Evolutionary conservation across 1,284 basidiomycete species (phyloP).

Genomic region (Coniophora puteana): DNA sequence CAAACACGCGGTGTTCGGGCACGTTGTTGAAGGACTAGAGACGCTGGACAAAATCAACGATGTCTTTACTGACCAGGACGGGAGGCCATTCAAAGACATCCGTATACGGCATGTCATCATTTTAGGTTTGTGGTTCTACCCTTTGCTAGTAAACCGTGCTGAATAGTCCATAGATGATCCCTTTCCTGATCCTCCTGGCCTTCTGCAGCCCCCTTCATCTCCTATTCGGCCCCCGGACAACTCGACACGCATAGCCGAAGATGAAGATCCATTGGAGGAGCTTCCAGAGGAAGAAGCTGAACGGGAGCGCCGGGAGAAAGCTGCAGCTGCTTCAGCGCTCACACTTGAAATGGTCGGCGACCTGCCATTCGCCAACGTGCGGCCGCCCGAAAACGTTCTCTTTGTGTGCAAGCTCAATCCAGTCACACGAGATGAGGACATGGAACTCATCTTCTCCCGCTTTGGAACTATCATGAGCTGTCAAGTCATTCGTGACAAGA

Average conservation of each 20-base stretch:
- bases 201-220: constrained; percentile 70
- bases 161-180: constrained; percentile 73
- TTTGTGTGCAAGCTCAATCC: constrained; percentile 99
- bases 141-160: constrained; percentile 4
- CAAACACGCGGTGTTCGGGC: constrained; percentile 94
- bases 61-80: constrained; percentile 84
- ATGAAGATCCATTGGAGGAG: constrained; percentile 80
- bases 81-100: constrained; percentile 90
- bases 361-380: constrained; percentile 95
- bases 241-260: constrained; percentile 85
- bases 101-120: constrained; percentile 91
- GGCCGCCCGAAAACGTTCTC: constrained; percentile 96
- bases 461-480: constrained; percentile 97
- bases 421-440: constrained; percentile 92
- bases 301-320: constrained; percentile 72
- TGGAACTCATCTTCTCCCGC: constrained; percentile 95
- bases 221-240: constrained; percentile 82
- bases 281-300: constrained; percentile 84
- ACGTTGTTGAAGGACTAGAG: constrained; percentile 92
- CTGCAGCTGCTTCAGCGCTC: constrained; percentile 88
- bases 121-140: constrained; percentile 61
- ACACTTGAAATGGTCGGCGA: constrained; percentile 99
- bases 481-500: constrained; percentile 95
- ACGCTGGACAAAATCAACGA: constrained; percentile 93
- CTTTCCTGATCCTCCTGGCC: constrained; percentile 81